Evolutionary conservation across 2,329 filamentous ascomycete species (phyloP).

Genomic region (Colletotrichum incanum): DNA sequence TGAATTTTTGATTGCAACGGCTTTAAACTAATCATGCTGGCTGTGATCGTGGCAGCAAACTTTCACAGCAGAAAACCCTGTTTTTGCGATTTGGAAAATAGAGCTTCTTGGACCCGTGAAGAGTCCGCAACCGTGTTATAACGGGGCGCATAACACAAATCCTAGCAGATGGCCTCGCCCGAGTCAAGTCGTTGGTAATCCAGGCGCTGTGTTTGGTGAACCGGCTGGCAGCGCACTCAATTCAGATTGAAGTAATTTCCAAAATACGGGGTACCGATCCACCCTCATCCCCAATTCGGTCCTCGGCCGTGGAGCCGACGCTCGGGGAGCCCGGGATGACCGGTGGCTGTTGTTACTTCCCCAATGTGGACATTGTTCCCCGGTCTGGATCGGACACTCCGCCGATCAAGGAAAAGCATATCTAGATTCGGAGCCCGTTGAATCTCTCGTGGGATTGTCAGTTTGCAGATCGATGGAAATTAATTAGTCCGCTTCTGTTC

Average conservation of each 20-base stretch:
- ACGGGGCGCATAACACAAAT: no score
- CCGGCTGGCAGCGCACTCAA: neutral
- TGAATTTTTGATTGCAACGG: no score
- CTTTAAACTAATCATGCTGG: no score
- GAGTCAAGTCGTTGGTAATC: constrained; percentile 31
- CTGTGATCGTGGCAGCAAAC: no score
- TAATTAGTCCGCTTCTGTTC: no score
- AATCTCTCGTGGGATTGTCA: neutral
- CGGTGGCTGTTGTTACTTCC: neutral
- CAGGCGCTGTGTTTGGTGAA: constrained; percentile 10
- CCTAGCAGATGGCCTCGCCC: constrained; percentile 3
- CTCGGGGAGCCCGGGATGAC: constrained; percentile 20
- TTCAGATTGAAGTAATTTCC: constrained; percentile 33
- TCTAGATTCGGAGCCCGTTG: constrained; percentile 6
- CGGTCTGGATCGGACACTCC: constrained; percentile 20
- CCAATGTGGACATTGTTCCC: neutral
- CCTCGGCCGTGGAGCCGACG: constrained; percentile 15
- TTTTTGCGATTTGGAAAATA: no score
- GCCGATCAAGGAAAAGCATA: constrained; percentile 31
- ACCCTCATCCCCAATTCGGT: constrained; percentile 7
- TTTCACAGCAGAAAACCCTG: no score
- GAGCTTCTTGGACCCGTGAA: no score
- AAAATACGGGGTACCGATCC: constrained; percentile 30
- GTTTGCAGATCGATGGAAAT: neutral
- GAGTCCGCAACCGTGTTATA: no score